phyloP scores from a whole-genome alignment of 2,329 filamentous ascomycete genomes.

The Xylariaceae sp. region DNA sequence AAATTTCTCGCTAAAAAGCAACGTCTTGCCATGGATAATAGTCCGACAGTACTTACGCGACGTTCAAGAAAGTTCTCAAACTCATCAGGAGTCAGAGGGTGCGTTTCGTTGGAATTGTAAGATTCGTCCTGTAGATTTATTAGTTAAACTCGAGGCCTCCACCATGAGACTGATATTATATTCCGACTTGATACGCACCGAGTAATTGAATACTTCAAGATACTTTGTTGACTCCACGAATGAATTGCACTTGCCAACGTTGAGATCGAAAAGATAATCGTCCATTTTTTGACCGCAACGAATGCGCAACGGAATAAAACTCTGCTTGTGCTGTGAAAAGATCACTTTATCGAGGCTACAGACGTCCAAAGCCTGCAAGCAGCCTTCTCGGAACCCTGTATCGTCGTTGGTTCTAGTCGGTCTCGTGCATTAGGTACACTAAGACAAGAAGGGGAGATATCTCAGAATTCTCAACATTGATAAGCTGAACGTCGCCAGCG shows the following conservation, averaged over 20 bases:
- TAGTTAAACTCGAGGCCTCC: background rate
- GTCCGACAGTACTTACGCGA: conserved; percentile 36
- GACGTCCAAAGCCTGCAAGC: too few relatives aligned
- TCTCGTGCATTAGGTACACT: too few relatives aligned
- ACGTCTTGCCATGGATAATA: too few relatives aligned
- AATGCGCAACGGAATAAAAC: too few relatives aligned
- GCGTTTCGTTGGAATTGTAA: conserved; percentile 48
- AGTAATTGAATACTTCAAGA: conserved; percentile 57
- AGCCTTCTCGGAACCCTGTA: too few relatives aligned
- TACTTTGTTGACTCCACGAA: conserved; percentile 52
- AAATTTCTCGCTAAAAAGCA: too few relatives aligned
- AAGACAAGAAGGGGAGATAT: too few relatives aligned
- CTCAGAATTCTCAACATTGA: too few relatives aligned
- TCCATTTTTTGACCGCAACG: conserved; percentile 41
- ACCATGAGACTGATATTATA: background rate
- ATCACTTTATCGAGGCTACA: too few relatives aligned
- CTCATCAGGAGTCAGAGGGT: conserved; percentile 49
- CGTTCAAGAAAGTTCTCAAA: conserved; percentile 55
- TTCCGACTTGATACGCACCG: conserved; percentile 38
- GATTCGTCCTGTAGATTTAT: conserved; percentile 40
- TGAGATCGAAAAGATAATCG: conserved; percentile 52
- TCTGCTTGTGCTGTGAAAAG: too few relatives aligned
- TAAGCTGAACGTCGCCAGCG: too few relatives aligned
- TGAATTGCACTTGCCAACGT: conserved; percentile 44
- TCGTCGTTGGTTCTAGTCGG: too few relatives aligned